A percentile compares a stretch with the other conserved stretches of the same genome.
phyloP scores from a whole-genome alignment of 139 green algal species.

The Chlamydomonas applanata region DNA sequence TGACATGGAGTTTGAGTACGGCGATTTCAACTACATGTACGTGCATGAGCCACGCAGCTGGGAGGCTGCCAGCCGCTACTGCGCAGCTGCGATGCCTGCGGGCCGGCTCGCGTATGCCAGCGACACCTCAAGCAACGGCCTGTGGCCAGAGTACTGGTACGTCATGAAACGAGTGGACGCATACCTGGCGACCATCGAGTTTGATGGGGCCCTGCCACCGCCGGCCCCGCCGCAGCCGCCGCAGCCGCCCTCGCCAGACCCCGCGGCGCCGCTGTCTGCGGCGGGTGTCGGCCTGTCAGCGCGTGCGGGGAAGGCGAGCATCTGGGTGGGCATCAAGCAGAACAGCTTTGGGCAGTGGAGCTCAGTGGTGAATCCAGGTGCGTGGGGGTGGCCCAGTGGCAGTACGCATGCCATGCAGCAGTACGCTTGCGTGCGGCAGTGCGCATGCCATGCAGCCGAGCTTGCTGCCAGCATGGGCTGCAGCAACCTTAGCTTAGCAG shows the following conservation, averaged over 20 bases:
- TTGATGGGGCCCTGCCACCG: background rate
- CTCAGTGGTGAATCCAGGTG: too few species aligned
- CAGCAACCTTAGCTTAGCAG: too few species aligned
- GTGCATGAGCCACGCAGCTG: background rate
- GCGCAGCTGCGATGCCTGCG: background rate
- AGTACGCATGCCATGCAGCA: background rate
- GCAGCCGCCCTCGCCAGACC: background rate
- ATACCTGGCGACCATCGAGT: background rate
- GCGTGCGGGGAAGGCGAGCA: background rate
- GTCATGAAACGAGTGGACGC: background rate
- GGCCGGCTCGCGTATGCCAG: slow-evolving; percentile 3
- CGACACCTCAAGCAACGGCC: background rate
- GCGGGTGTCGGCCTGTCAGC: background rate
- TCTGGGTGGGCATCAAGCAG: background rate
- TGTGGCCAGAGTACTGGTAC: background rate
- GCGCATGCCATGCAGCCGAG: too few species aligned
- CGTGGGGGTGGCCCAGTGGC: too few species aligned
- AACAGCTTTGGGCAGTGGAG: background rate
- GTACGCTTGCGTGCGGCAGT: too few species aligned
- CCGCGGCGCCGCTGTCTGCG: background rate
- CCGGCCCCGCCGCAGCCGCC: background rate
- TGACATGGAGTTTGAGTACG: background rate
- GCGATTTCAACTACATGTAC: background rate
- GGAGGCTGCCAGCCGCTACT: background rate
- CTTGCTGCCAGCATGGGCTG: too few species aligned